phyloP scores from a whole-genome alignment of 768 basidiomycete species.

The Trametes sanguinea region DNA sequence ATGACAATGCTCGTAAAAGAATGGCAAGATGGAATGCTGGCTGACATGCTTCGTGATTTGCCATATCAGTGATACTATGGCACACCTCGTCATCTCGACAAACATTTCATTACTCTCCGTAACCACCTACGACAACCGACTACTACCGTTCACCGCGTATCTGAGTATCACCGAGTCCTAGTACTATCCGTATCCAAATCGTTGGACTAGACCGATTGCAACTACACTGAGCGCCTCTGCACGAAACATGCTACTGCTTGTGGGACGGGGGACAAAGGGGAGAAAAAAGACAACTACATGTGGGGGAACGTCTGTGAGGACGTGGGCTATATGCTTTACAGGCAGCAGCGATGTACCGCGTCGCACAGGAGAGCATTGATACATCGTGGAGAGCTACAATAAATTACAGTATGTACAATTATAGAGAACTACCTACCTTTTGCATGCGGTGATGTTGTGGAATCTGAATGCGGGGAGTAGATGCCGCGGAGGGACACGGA shows the following conservation, averaged over 20 bases:
- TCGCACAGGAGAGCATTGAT: constrained; percentile 7
- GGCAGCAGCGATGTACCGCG: constrained; percentile 1
- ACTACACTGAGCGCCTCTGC: neutral
- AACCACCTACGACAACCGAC: neutral
- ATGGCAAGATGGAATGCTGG: too few relatives aligned
- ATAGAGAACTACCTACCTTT: constrained; percentile 15
- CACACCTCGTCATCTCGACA: neutral
- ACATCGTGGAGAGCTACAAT: constrained; percentile 18
- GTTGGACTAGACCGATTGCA: neutral
- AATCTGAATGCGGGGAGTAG: neutral
- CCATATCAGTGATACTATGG: too few relatives aligned
- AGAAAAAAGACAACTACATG: neutral
- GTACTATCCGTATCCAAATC: constrained; percentile 7
- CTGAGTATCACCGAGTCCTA: neutral
- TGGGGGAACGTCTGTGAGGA: neutral
- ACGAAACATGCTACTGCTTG: constrained; percentile 1
- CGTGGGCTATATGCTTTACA: neutral
- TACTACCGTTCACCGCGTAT: neutral
- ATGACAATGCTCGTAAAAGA: too few relatives aligned
- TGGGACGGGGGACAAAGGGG: neutral
- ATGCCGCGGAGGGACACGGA: neutral
- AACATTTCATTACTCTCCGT: neutral
- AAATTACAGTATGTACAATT: constrained; percentile 8
- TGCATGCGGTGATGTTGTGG: neutral
- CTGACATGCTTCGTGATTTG: too few relatives aligned